These are phyloP conservation scores for Lepidium campestre DNA, from an alignment of 441 rosid species.

Conservation along the genomic window DNA sequence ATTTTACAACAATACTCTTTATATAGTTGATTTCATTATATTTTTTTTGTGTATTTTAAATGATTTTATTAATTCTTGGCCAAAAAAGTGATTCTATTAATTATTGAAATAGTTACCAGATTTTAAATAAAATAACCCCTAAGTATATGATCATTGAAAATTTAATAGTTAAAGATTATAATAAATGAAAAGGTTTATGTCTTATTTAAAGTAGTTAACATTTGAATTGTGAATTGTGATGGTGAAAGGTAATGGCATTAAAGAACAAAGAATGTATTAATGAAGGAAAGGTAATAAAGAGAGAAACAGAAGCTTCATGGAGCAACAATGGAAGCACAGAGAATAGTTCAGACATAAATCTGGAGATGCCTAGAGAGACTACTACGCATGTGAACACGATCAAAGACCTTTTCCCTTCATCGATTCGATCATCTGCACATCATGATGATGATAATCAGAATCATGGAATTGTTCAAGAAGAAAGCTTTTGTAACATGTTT, in stretches of 20 bases:
- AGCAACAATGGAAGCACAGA: conserved; percentile 63
- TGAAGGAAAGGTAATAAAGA: conserved; percentile 38
- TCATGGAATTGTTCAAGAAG: conserved; percentile 54
- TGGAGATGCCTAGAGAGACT: conserved; percentile 26
- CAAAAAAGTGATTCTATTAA: not conserved
- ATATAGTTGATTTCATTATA: not conserved
- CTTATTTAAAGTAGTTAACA: no score
- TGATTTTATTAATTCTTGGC: not conserved
- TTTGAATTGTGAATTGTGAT: conserved; percentile 10
- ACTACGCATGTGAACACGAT: conserved; percentile 35
- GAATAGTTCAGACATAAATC: conserved; percentile 55
- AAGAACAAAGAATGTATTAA: conserved; percentile 48
- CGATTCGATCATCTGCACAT: conserved; percentile 48
- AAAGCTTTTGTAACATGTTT: conserved; percentile 71
- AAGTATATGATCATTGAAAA: not conserved
- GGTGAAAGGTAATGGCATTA: conserved; percentile 49
- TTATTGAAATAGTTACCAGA: not conserved
- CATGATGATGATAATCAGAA: conserved; percentile 27
- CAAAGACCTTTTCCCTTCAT: conserved; percentile 47
- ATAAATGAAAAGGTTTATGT: not conserved
- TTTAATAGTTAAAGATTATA: not conserved
- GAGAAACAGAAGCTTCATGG: conserved; percentile 67
- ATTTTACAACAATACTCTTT: not conserved
- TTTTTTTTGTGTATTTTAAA: not conserved
- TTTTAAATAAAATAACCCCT: not conserved